phyloP scores from a whole-genome alignment of 2,329 filamentous ascomycete species.

The Fusarium miscanthi region DNA sequence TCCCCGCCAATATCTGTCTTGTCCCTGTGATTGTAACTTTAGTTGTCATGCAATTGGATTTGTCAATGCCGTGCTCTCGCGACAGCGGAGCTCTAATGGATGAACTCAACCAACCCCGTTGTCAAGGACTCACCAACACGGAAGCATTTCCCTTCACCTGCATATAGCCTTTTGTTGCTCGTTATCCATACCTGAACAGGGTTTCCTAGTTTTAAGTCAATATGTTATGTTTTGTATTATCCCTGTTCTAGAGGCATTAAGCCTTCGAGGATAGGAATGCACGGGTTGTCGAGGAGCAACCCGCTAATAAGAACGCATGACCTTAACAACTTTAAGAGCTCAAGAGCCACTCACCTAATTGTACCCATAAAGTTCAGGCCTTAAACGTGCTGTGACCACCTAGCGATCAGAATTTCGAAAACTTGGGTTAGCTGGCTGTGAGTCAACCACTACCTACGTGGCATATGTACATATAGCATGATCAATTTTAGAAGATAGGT shows the following conservation, averaged over 20 bases:
- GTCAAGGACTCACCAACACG: neutral
- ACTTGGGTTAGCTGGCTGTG: neutral
- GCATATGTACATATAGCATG: neutral
- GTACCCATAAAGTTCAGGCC: neutral
- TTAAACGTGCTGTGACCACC: neutral
- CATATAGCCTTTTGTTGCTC: neutral
- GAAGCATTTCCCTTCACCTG: neutral
- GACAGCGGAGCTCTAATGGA: too few relatives aligned
- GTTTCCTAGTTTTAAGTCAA: neutral
- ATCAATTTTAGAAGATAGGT: neutral
- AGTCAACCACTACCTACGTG: neutral
- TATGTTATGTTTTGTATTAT: neutral
- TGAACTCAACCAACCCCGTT: neutral
- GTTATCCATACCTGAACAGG: neutral
- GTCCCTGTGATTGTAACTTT: neutral
- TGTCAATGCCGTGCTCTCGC: neutral
- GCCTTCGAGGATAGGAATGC: neutral
- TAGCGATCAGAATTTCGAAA: neutral
- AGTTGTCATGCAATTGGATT: neutral
- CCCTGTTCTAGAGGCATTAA: neutral
- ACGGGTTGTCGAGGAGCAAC: neutral
- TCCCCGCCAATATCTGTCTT: constrained; percentile 40
- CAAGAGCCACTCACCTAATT: neutral
- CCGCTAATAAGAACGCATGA: neutral
- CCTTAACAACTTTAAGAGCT: neutral